Evolutionary conservation across 768 basidiomycete genomes (phyloP).

Genomic region (Candolleomyces efflorescens): DNA sequence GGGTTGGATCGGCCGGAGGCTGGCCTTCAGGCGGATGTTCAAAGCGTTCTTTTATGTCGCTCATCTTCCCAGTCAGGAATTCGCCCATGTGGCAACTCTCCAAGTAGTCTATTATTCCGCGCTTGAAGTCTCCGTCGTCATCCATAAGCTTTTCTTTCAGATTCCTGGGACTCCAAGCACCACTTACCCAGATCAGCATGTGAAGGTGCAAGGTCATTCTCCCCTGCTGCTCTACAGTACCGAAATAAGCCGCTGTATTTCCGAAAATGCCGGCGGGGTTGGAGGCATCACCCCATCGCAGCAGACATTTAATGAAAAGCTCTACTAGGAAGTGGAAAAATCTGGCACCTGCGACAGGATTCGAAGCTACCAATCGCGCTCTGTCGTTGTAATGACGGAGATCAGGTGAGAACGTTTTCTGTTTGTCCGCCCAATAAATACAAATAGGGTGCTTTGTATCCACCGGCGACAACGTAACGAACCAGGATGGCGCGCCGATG

Average conservation of each 20-base stretch:
- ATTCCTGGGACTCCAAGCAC: constrained; percentile 24
- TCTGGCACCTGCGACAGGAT: no score
- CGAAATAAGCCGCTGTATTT: no score
- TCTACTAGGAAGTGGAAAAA: no score
- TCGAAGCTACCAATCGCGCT: no score
- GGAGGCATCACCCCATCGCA: no score
- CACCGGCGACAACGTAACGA: no score
- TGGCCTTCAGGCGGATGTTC: neutral
- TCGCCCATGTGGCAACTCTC: constrained; percentile 23
- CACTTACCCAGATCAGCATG: constrained; percentile 26
- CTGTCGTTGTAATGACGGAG: no score
- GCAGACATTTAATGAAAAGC: no score
- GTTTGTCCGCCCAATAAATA: no score
- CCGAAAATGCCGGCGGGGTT: no score
- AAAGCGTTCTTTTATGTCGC: neutral
- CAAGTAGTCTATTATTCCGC: constrained; percentile 18
- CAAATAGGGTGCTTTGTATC: no score
- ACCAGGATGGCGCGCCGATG: neutral
- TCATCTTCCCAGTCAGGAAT: constrained; percentile 25
- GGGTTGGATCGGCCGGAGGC: neutral
- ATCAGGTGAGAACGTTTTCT: no score
- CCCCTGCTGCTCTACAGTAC: constrained; percentile 27
- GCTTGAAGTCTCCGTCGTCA: constrained; percentile 15
- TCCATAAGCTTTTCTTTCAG: constrained; percentile 23
- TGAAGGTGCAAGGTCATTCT: constrained; percentile 27